phyloP scores from a whole-genome alignment of 2,329 filamentous ascomycete genomes.

The Fusarium vanettenii region DNA sequence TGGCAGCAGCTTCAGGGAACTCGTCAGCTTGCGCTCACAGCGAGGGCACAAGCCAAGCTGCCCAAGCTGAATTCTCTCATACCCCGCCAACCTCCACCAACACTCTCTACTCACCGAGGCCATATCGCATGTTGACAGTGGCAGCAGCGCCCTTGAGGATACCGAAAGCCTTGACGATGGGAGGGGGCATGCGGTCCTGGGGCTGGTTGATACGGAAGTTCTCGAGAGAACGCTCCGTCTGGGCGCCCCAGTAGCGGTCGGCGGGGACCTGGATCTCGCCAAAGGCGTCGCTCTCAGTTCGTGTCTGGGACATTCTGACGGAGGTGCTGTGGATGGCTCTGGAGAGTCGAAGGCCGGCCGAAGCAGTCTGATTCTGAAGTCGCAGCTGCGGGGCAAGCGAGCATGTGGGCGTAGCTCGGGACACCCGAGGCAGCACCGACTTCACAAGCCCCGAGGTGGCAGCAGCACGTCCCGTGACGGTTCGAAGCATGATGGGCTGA shows the following conservation, averaged over 20 bases:
- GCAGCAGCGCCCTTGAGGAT: conserved; percentile 97
- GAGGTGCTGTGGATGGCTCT: conserved; percentile 57
- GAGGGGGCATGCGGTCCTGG: conserved; percentile 96
- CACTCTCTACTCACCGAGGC: conserved; percentile 71
- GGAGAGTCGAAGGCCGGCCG: conserved; percentile 35
- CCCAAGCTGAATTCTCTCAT: background rate
- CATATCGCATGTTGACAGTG: conserved; percentile 93
- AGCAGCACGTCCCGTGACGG: conserved; percentile 42
- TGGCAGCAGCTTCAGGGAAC: background rate
- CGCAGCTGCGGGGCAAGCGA: conserved; percentile 40
- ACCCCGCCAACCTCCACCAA: background rate
- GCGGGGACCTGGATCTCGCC: conserved; percentile 92
- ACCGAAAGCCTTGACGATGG: conserved; percentile 92
- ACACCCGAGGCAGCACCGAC: conserved; percentile 41
- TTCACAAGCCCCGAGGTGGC: conserved; percentile 38
- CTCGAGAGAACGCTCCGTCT: conserved; percentile 94
- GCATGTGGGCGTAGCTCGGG: conserved; percentile 41
- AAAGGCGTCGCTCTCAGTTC: conserved; percentile 97
- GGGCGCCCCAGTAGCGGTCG: conserved; percentile 98
- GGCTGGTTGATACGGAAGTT: conserved; percentile 99
- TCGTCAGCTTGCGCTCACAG: background rate
- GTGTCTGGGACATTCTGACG: conserved; percentile 66
- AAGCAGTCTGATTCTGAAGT: conserved; percentile 30
- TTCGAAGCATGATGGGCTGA: conserved; percentile 42
- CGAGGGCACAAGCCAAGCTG: conserved; percentile 3